Percentiles rank a stretch among this genome's conserved stretches.
phyloP scores from a whole-genome alignment of 768 basidiomycete genomes.

The Tubosaeta brunneosetosa region DNA sequence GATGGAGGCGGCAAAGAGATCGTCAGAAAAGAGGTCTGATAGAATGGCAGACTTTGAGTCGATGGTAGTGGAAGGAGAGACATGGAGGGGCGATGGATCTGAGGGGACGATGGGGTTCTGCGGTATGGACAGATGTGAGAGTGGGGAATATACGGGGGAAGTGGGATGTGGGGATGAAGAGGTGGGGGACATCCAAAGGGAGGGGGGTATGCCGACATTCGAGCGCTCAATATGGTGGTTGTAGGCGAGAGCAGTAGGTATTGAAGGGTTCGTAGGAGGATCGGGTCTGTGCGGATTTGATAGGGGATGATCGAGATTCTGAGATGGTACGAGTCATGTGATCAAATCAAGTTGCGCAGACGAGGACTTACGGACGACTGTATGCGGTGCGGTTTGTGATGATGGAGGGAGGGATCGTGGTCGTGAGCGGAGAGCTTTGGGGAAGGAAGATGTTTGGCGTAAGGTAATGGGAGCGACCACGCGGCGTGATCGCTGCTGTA shows the following conservation, averaged over 20 bases:
- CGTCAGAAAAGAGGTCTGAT: slow-evolving; percentile 66
- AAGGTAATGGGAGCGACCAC: slow-evolving; percentile 24
- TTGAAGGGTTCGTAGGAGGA: slow-evolving; percentile 12
- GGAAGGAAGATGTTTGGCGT: slow-evolving; percentile 31
- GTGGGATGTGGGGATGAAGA: slow-evolving; percentile 38
- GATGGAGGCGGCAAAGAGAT: slow-evolving; percentile 43
- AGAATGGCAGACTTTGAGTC: slow-evolving; percentile 63
- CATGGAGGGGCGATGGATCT: slow-evolving; percentile 32
- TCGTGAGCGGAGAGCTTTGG: slow-evolving; percentile 21
- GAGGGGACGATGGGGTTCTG: slow-evolving; percentile 29
- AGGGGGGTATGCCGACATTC: slow-evolving; percentile 58
- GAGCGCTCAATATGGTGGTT: slow-evolving; percentile 44
- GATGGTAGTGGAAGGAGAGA: slow-evolving; percentile 39
- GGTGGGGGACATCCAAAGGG: slow-evolving; percentile 80
- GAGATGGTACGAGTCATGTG: slow-evolving; percentile 2
- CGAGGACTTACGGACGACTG: slow-evolving; percentile 10
- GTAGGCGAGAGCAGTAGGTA: slow-evolving; percentile 17
- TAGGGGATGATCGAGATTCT: slow-evolving; percentile 20
- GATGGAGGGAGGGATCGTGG: slow-evolving; percentile 6
- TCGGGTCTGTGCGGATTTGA: slow-evolving; percentile 16
- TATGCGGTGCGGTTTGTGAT: slow-evolving; percentile 16
- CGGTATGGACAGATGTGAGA: slow-evolving; percentile 35
- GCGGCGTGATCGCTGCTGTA: slow-evolving; percentile 21
- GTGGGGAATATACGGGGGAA: slow-evolving; percentile 39
- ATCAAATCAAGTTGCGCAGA: background rate